Conservation (phyloP, 2,329 filamentous ascomycete genomes). For the Pseudogymnoascus sp. region DNA sequence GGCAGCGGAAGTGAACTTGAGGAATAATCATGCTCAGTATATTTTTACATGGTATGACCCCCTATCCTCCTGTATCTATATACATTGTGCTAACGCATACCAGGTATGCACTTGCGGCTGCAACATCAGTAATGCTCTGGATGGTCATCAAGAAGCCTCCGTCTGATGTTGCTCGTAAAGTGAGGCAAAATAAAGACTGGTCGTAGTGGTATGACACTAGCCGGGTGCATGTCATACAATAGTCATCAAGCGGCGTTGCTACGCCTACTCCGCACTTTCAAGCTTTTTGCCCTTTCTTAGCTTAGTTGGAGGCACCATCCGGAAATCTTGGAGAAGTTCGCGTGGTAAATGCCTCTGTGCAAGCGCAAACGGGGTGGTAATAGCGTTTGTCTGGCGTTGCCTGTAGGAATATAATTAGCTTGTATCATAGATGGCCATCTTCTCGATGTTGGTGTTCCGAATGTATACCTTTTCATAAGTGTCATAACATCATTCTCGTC, state of each 20-base stretch:
- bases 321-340: conserved; percentile 74
- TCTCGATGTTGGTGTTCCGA: not conserved
- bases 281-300: conserved; percentile 31
- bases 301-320: conserved; percentile 55
- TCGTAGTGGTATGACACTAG: conserved; percentile 34
- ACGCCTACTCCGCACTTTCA: not conserved
- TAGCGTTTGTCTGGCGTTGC: conserved; percentile 66
- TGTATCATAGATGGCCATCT: not conserved
- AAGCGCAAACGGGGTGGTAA: conserved; percentile 74
- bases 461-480: conserved; percentile 68
- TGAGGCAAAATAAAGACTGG: conserved; percentile 71
- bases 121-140: conserved; percentile 92
- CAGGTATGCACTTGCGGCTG: conserved; percentile 79
- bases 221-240: not conserved
- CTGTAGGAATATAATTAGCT: conserved; percentile 42
- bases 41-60: conserved; percentile 88
- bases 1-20: conserved; percentile 79
- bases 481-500: conserved; percentile 77
- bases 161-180: conserved; percentile 61
- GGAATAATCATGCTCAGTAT: conserved; percentile 96
- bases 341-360: conserved; percentile 74
- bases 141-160: conserved; percentile 88
- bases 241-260: conserved; percentile 23
- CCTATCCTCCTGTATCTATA: not conserved
- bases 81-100: conserved; percentile 10